Evolutionary conservation across 441 rosid genomes (phyloP).

Genomic region (Kokia cookei): DNA sequence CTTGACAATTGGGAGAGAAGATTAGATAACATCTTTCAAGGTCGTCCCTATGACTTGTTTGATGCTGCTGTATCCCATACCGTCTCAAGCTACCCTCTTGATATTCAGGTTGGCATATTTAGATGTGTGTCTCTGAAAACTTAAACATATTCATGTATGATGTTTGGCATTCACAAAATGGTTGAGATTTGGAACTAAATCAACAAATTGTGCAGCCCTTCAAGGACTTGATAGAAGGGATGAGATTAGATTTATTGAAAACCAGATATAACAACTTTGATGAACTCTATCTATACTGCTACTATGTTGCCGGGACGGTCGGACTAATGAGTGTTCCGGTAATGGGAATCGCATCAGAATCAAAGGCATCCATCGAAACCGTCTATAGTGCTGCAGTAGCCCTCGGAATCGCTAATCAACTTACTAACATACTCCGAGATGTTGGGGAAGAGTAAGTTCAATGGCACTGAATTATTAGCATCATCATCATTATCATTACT

Average conservation of each 20-base stretch:
- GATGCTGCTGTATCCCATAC: slow-evolving; percentile 47
- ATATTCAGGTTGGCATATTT: slow-evolving; percentile 28
- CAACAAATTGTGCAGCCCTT: slow-evolving; percentile 27
- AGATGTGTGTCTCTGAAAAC: too few species aligned
- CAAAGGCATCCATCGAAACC: slow-evolving; percentile 39
- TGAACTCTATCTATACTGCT: slow-evolving; percentile 52
- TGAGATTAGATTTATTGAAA: slow-evolving; percentile 41
- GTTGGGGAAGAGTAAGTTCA: slow-evolving; percentile 51
- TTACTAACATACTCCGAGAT: slow-evolving; percentile 51
- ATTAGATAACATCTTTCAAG: slow-evolving; percentile 33
- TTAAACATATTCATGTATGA: too few species aligned
- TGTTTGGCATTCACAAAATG: not conserved
- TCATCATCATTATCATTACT: too few species aligned
- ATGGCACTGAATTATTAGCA: not conserved
- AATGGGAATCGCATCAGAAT: slow-evolving; percentile 43
- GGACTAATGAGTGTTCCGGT: slow-evolving; percentile 54
- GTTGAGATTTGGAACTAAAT: not conserved
- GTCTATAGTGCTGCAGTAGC: slow-evolving; percentile 46
- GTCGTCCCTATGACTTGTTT: slow-evolving; percentile 34
- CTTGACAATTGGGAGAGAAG: slow-evolving; percentile 40
- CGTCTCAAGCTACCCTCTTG: slow-evolving; percentile 35
- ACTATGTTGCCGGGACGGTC: slow-evolving; percentile 52
- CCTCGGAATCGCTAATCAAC: slow-evolving; percentile 52
- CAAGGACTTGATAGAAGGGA: slow-evolving; percentile 52
- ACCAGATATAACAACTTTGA: slow-evolving; percentile 40